These are phyloP conservation scores for Hypoxylon sp. DNA, from an alignment of 2,329 filamentous ascomycete genomes.

Conservation along the genomic window DNA sequence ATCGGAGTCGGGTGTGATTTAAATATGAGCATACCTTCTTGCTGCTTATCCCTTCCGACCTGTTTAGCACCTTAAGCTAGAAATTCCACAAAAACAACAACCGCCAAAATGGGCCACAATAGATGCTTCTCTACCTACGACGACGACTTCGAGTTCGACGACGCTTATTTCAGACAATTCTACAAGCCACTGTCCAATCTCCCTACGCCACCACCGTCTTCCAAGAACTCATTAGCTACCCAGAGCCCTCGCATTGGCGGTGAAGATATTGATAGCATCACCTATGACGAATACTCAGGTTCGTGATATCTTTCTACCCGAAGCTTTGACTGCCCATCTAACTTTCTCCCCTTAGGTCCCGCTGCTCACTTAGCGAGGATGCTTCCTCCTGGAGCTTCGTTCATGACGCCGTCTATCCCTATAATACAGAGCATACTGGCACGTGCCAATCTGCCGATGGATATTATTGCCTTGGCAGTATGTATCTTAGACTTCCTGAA, in stretches of 20 bases:
- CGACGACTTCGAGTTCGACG: conserved; percentile 63
- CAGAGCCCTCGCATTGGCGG: conserved; percentile 58
- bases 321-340: conserved; percentile 27
- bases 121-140: conserved; percentile 53
- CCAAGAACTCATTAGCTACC: conserved; percentile 57
- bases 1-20: conserved; percentile 19
- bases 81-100: conserved; percentile 20
- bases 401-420: conserved; percentile 67
- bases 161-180: conserved; percentile 67
- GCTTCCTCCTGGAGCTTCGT: conserved; percentile 71
- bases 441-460: conserved; percentile 68
- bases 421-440: conserved; percentile 71
- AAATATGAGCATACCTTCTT: conserved; percentile 46
- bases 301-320: conserved; percentile 41
- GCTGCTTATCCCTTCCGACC: conserved; percentile 34
- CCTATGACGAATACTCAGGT: conserved; percentile 56
- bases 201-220: conserved; percentile 73
- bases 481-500: conserved; percentile 75
- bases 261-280: conserved; percentile 60
- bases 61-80: conserved; percentile 41
- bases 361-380: conserved; percentile 75
- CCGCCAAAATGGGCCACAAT: conserved; percentile 50
- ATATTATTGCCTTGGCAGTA: conserved; percentile 72
- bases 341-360: conserved; percentile 61
- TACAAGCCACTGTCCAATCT: conserved; percentile 76